phyloP scores from a whole-genome alignment of 2,329 filamentous ascomycete species.

The Arachnopeziza araneosa region DNA sequence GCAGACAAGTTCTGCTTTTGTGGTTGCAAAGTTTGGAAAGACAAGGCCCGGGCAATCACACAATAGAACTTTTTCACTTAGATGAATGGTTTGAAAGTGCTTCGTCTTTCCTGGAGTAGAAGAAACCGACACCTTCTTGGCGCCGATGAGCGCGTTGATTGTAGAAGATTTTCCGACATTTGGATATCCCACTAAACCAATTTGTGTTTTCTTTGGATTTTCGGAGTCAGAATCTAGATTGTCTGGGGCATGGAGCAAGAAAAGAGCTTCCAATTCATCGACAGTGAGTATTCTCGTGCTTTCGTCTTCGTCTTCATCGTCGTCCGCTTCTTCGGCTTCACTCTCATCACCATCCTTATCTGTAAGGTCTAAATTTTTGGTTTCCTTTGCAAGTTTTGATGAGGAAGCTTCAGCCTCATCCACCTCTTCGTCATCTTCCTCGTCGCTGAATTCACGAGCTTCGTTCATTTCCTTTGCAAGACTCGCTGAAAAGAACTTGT shows the following conservation, averaged over 20 bases:
- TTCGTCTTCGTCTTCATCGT: slow-evolving; percentile 27
- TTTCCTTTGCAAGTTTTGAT: slow-evolving; percentile 29
- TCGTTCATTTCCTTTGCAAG: slow-evolving; percentile 88
- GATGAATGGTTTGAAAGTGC: slow-evolving; percentile 97
- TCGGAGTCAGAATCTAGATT: slow-evolving; percentile 45
- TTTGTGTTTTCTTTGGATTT: slow-evolving; percentile 64
- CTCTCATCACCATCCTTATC: slow-evolving; percentile 33
- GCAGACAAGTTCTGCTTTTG: slow-evolving; percentile 92
- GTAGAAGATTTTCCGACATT: slow-evolving; percentile 99
- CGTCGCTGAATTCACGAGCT: slow-evolving; percentile 50
- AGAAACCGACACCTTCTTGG: slow-evolving; percentile 98
- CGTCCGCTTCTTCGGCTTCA: slow-evolving; percentile 29
- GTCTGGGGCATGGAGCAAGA: slow-evolving; percentile 67
- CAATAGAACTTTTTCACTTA: slow-evolving; percentile 81
- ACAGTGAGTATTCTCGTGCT: slow-evolving; percentile 81
- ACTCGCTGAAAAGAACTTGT: slow-evolving; percentile 93
- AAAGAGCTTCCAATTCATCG: slow-evolving; percentile 85
- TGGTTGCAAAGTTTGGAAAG: slow-evolving; percentile 95
- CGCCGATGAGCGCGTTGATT: slow-evolving; percentile 96
- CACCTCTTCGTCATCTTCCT: slow-evolving; percentile 30
- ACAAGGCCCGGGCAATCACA: slow-evolving; percentile 99
- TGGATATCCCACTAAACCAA: slow-evolving; percentile 93
- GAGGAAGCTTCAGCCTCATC: slow-evolving; percentile 9
- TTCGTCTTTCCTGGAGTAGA: slow-evolving; percentile 98
- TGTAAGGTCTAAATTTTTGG: slow-evolving; percentile 36